phyloP scores from a whole-genome alignment of 2,329 filamentous ascomycete species.

The Ophiobolus disseminans region DNA sequence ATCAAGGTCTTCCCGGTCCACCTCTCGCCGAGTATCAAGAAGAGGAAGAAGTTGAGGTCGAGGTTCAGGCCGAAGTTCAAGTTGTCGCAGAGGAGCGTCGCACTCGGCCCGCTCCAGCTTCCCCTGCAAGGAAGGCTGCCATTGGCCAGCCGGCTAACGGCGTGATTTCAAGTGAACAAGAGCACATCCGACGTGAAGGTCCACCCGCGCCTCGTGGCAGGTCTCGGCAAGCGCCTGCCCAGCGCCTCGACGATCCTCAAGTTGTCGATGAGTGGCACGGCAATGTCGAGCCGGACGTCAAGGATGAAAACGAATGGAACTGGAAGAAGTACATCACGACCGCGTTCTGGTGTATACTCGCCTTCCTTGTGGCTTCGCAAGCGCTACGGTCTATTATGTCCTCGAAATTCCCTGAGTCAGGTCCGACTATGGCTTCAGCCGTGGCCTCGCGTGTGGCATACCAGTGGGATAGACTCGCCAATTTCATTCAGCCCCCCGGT shows the following conservation, averaged over 20 bases:
- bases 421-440: no score
- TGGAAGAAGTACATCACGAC: constrained; percentile 16
- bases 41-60: constrained; percentile 1
- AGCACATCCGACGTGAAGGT: constrained; percentile 21
- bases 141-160: constrained; percentile 20
- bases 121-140: constrained; percentile 4
- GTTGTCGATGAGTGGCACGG: constrained; percentile 29
- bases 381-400: constrained; percentile 6
- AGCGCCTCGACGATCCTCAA: constrained; percentile 13
- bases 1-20: no score
- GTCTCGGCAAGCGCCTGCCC: constrained; percentile 7
- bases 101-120: no score
- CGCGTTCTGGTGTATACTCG: constrained; percentile 17
- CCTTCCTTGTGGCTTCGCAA: constrained; percentile 5
- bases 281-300: constrained; percentile 14
- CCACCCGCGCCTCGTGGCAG: constrained; percentile 12
- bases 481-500: no score
- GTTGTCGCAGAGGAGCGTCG: no score
- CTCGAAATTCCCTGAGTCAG: constrained; percentile 7
- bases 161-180: constrained; percentile 26
- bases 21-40: neutral
- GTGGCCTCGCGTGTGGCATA: no score
- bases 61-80: neutral
- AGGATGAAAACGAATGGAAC: constrained; percentile 24
- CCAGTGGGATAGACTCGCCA: no score